These are phyloP conservation scores for Scolecobasidium constrictum DNA, from an alignment of 2,329 filamentous ascomycete species.

Conservation along the genomic window DNA sequence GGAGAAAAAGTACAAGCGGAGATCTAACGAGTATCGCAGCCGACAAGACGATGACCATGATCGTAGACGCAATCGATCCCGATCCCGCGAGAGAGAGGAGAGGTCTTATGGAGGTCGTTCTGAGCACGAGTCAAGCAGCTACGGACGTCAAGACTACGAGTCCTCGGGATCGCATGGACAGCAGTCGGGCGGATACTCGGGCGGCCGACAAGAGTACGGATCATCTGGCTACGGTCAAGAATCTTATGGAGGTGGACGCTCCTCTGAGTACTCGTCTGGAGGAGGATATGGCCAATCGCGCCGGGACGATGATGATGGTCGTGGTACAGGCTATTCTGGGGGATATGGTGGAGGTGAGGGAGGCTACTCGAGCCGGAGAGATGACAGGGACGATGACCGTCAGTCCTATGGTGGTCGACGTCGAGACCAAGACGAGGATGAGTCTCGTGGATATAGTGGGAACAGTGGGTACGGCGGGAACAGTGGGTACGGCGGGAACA, in stretches of 20 bases:
- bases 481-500: too few relatives aligned
- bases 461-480: too few relatives aligned
- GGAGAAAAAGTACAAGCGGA: conserved; percentile 11
- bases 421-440: conserved; percentile 1
- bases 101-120: neutral
- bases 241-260: too few relatives aligned
- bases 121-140: conserved; percentile 1
- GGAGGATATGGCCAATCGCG: too few relatives aligned
- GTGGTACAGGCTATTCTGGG: conserved; percentile 4
- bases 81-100: neutral
- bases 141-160: conserved; percentile 3
- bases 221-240: neutral
- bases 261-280: too few relatives aligned
- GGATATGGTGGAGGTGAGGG: conserved; percentile 1
- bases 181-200: conserved; percentile 1
- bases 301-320: too few relatives aligned
- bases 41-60: conserved; percentile 3
- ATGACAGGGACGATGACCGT: conserved; percentile 2
- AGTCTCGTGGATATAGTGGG: conserved; percentile 3
- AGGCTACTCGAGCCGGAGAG: neutral
- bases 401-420: neutral
- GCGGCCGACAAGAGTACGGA: neutral
- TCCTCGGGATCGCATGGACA: conserved; percentile 5
- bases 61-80: neutral
- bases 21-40: neutral